Evolutionary conservation across 176 grass and related monocot genomes (phyloP).

Genomic region (Themeda triandra): DNA sequence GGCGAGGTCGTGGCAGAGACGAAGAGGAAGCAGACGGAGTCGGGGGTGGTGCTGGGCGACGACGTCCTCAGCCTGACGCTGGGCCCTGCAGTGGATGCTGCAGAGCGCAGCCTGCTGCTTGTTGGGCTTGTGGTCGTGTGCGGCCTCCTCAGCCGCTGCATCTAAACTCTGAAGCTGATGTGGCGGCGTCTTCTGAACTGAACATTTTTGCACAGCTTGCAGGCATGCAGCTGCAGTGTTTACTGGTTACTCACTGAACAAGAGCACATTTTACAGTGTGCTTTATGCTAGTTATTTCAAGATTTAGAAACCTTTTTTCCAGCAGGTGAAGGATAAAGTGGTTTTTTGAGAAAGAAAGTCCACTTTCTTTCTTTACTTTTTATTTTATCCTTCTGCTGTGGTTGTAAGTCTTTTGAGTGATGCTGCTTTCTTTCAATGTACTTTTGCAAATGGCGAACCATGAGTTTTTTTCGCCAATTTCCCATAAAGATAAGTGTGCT

Average conservation of each 20-base stretch:
- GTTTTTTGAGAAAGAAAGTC: neutral
- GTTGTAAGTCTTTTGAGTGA: neutral
- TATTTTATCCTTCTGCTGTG: neutral
- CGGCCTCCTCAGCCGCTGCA: slow-evolving; percentile 47
- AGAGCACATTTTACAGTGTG: neutral
- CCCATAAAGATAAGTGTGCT: neutral
- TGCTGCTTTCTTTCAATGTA: neutral
- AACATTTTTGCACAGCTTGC: neutral
- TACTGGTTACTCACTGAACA: neutral
- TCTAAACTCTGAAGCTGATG: neutral
- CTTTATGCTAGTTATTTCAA: neutral
- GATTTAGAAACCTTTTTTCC: neutral
- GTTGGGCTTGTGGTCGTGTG: slow-evolving; percentile 61
- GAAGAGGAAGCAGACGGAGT: slow-evolving; percentile 48
- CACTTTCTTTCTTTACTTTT: neutral
- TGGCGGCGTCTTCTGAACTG: neutral
- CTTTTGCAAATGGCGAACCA: neutral
- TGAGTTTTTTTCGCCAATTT: neutral
- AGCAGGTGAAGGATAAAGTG: neutral
- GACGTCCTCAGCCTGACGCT: slow-evolving; percentile 67
- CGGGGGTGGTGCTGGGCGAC: slow-evolving; percentile 54
- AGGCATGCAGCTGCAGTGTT: neutral
- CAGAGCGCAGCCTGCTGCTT: slow-evolving; percentile 41
- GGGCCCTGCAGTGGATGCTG: neutral
- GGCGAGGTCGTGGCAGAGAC: slow-evolving; percentile 19